Conservation (phyloP, 176 grass and related monocot genomes). For the Phoenix roebelenii region DNA sequence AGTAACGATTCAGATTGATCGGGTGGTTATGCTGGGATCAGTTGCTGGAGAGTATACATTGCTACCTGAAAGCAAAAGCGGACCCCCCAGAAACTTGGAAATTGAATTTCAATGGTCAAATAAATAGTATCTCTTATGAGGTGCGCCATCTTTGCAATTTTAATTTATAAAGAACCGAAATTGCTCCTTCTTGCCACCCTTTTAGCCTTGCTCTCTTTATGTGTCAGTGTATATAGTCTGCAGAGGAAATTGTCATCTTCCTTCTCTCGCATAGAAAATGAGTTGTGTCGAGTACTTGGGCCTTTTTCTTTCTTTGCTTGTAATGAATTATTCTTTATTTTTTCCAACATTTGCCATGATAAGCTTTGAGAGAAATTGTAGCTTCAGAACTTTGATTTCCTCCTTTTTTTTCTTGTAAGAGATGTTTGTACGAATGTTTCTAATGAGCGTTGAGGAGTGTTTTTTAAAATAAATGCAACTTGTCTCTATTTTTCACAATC, state of each 20-base stretch:
- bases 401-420: too few species aligned
- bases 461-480: too few species aligned
- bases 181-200: slow-evolving; percentile 19
- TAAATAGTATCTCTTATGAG: slow-evolving; percentile 47
- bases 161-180: slow-evolving; percentile 30
- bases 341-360: not conserved
- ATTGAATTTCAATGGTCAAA: slow-evolving; percentile 99
- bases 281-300: slow-evolving; percentile 27
- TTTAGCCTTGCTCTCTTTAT: slow-evolving; percentile 14
- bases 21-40: slow-evolving; percentile 96
- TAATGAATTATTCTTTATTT: slow-evolving; percentile 42
- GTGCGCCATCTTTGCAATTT: slow-evolving; percentile 31
- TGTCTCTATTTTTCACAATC: too few species aligned
- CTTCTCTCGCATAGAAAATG: slow-evolving; percentile 24
- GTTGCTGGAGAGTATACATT: slow-evolving; percentile 88
- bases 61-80: slow-evolving; percentile 94
- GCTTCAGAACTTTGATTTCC: too few species aligned
- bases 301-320: slow-evolving; percentile 34
- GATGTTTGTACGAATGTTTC: too few species aligned
- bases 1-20: slow-evolving; percentile 93
- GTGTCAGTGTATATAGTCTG: slow-evolving; percentile 59
- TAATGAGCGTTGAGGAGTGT: too few species aligned
- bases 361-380: too few species aligned
- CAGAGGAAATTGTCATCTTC: slow-evolving; percentile 36
- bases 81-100: slow-evolving; percentile 81